Evolutionary conservation across 1,284 basidiomycete genomes (phyloP).

Genomic region (Sanguinoderma infundibulare): DNA sequence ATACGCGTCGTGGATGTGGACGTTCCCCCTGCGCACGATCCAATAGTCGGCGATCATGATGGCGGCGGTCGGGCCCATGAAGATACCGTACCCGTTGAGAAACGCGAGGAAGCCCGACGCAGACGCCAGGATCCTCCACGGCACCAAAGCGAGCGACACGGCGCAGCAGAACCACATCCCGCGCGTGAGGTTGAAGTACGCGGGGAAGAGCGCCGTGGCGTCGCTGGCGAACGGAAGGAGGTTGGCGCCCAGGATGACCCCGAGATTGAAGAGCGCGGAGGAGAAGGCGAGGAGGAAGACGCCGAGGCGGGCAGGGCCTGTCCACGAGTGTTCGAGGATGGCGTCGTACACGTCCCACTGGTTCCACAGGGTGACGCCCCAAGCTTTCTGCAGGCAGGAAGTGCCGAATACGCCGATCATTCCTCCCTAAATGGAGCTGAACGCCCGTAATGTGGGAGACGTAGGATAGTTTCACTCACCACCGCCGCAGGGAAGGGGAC

Average conservation of each 20-base stretch:
- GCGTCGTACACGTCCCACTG: conserved; percentile 32
- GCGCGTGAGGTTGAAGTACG: conserved; percentile 48
- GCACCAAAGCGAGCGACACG: conserved; percentile 44
- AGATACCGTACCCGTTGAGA: conserved; percentile 33
- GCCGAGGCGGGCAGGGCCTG: conserved; percentile 34
- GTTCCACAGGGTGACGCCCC: conserved; percentile 31
- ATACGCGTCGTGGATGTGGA: conserved; percentile 29
- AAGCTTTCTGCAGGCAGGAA: conserved; percentile 27
- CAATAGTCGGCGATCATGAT: conserved; percentile 36
- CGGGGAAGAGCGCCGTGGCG: conserved; percentile 41
- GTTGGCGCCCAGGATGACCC: conserved; percentile 46
- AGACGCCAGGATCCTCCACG: conserved; percentile 40
- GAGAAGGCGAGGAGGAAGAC: conserved; percentile 49
- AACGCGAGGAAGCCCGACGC: conserved; percentile 33
- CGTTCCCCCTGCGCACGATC: conserved; percentile 32
- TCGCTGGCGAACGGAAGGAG: conserved; percentile 33
- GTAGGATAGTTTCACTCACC: conserved; percentile 6
- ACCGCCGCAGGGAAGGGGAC: conserved; percentile 30
- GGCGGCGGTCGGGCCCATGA: conserved; percentile 35
- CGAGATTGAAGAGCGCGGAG: conserved; percentile 48
- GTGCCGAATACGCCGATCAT: conserved; percentile 32
- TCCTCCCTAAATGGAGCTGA: conserved; percentile 19
- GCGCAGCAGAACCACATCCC: conserved; percentile 48
- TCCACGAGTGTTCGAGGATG: conserved; percentile 29
- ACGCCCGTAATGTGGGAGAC: not conserved